Conservation (phyloP, 805 yeast genomes). For the Candida parachauliodes region DNA sequence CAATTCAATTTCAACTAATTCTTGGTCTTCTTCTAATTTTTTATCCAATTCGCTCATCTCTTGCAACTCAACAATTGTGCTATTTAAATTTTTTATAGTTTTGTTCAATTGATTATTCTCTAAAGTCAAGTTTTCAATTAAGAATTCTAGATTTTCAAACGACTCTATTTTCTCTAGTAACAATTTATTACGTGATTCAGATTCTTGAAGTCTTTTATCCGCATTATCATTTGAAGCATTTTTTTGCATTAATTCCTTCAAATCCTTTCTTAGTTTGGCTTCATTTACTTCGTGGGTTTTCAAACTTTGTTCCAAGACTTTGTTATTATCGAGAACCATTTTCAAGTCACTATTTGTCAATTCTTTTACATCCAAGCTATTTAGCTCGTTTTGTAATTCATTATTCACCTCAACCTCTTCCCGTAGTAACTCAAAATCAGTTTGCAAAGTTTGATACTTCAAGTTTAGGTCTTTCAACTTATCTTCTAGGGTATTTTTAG, state of each 20-base stretch:
- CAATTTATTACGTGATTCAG: slow-evolving; percentile 21
- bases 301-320: slow-evolving; percentile 36
- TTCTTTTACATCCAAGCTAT: slow-evolving; percentile 13
- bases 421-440: slow-evolving; percentile 28
- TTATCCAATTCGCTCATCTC: slow-evolving; percentile 49
- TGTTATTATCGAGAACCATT: slow-evolving; percentile 28
- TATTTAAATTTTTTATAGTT: slow-evolving; percentile 28
- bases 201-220: slow-evolving; percentile 17
- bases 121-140: slow-evolving; percentile 30
- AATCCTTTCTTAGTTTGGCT: slow-evolving; percentile 16
- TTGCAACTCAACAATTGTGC: slow-evolving; percentile 42
- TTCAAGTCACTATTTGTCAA: slow-evolving; percentile 16
- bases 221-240: slow-evolving; percentile 16
- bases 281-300: slow-evolving; percentile 25
- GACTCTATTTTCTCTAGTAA: slow-evolving; percentile 32
- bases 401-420: slow-evolving; percentile 36
- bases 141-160: slow-evolving; percentile 30
- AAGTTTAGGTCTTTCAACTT: slow-evolving; percentile 22
- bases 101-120: slow-evolving; percentile 35
- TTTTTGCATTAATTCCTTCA: slow-evolving; percentile 11
- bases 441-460: slow-evolving; percentile 26
- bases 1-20: slow-evolving; percentile 42
- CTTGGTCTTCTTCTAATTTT: slow-evolving; percentile 46
- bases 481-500: slow-evolving; percentile 24
- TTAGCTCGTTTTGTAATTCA: slow-evolving; percentile 33